Percentiles rank a stretch among this genome's conserved stretches.
Conservation (phyloP, 371 early-diverging fungal species). For the Mortierella sp. region DNA sequence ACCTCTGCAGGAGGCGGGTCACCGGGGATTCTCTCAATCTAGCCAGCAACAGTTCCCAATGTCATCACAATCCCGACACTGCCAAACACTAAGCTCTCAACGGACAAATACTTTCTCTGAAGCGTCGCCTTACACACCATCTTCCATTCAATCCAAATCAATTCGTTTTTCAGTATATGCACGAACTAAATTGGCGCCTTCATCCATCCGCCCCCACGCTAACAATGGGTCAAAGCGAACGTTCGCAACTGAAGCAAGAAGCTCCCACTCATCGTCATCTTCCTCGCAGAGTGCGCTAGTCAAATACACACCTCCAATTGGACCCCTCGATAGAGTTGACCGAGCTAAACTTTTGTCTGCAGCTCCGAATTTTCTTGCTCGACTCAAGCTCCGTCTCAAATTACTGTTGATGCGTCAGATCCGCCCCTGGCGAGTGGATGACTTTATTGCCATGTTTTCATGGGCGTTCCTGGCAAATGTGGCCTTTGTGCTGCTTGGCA, state of each 20-base stretch:
- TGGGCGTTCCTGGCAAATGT: constrained; percentile 93
- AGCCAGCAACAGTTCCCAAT: background rate
- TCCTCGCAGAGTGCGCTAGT: constrained; percentile 39
- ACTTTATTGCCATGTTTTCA: constrained; percentile 88
- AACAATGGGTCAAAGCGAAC: constrained; percentile 13
- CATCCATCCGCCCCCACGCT: constrained; percentile 16
- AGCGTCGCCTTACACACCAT: background rate
- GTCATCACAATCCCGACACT: background rate
- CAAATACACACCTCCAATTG: constrained; percentile 48
- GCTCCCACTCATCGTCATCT: background rate
- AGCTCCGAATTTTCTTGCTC: constrained; percentile 48
- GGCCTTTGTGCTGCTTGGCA: constrained; percentile 87
- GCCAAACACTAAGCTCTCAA: no score
- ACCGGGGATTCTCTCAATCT: constrained; percentile 13
- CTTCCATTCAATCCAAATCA: background rate
- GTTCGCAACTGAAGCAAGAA: constrained; percentile 17
- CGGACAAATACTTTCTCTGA: background rate
- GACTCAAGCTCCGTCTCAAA: constrained; percentile 70
- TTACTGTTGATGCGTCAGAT: constrained; percentile 74
- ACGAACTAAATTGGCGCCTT: constrained; percentile 35
- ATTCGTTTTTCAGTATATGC: background rate
- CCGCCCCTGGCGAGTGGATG: constrained; percentile 89
- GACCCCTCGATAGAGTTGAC: constrained; percentile 45
- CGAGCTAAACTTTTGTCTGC: constrained; percentile 48
- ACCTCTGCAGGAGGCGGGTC: constrained; percentile 17